Evolutionary conservation across 2,329 filamentous ascomycete genomes (phyloP).

Genomic region (Arthroderma sp.): DNA sequence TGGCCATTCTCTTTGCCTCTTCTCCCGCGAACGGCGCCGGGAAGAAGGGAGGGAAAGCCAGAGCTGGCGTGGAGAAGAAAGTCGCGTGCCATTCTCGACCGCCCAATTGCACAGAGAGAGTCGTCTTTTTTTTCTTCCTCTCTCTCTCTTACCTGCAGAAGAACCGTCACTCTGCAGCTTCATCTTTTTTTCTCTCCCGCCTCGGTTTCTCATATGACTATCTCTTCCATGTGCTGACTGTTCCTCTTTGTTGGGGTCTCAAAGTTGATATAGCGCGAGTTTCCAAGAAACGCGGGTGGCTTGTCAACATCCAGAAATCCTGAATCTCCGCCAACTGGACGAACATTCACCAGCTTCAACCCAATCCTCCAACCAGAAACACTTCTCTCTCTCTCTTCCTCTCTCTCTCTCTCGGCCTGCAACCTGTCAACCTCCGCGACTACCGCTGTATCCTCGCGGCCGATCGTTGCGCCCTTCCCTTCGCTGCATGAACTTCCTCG

Average conservation of each 20-base stretch:
- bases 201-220: no score
- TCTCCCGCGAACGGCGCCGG: background rate
- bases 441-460: background rate
- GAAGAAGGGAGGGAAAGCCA: background rate
- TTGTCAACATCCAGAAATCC: background rate
- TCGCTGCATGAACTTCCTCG: background rate
- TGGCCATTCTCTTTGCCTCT: no score
- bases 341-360: background rate
- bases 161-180: background rate
- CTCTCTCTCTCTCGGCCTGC: no score
- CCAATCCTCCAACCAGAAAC: background rate
- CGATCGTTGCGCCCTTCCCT: conserved; percentile 1
- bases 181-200: background rate
- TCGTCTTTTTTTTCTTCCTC: no score
- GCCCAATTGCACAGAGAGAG: background rate
- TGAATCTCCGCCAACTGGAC: background rate
- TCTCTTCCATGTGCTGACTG: background rate
- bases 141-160: background rate
- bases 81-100: background rate
- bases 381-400: no score
- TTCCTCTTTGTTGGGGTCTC: background rate
- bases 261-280: background rate
- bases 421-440: background rate
- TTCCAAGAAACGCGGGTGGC: background rate
- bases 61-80: background rate